Base-by-base conservation (phyloP, 2,329 filamentous ascomycete species). In the Xenoacremonium recifei region DNA sequence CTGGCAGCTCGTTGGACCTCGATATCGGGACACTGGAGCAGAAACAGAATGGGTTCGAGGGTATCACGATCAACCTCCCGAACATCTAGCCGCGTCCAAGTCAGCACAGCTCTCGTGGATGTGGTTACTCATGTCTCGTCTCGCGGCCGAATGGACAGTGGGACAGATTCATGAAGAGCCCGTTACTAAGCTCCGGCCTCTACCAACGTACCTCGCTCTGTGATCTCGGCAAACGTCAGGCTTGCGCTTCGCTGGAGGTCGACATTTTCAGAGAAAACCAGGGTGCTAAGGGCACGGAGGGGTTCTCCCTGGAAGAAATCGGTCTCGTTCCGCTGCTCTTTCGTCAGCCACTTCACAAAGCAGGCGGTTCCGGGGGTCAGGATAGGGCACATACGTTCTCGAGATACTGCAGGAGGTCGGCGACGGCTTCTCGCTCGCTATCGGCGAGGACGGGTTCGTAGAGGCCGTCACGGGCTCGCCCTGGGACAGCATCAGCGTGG, bases 281-380 rank as follows among this genome's bases (percentile, higher is more conserved):
- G 80, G 11, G 92, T 99, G 69, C 89, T 96, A 43, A 99, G 74
- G 34, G 93, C 92, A 68, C 87, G 87, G 44, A 99, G 82, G 34
- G 93, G 93, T 62, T 96, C 91, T 68, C 93, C 93, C 27, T 88
- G 85, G 71, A 99, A 99, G 80, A 99, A 99, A 68, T 99, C 92
- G 59, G 91, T 97, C 67, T 99, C 93, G 63, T 85, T 87, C 63
- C 93, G 86, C 93, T 96, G 65, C 47, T 47, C 45, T 37, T 36
- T 31, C 40, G 56, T 70, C 61, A 73, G 63, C 45, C 45, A 41
- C 21, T 30, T 37, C 12, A 30, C 30, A 12, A 18, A 21, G 18
- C 18, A 45, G 18, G 21, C 32, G 29, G 21, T 33, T 15, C 4
- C 21, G 23, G 18, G 40, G 35, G 33, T 6, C 21, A 20, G 13